Base-by-base conservation (phyloP, 2,329 filamentous ascomycete species). In the Orbilia javanica region DNA sequence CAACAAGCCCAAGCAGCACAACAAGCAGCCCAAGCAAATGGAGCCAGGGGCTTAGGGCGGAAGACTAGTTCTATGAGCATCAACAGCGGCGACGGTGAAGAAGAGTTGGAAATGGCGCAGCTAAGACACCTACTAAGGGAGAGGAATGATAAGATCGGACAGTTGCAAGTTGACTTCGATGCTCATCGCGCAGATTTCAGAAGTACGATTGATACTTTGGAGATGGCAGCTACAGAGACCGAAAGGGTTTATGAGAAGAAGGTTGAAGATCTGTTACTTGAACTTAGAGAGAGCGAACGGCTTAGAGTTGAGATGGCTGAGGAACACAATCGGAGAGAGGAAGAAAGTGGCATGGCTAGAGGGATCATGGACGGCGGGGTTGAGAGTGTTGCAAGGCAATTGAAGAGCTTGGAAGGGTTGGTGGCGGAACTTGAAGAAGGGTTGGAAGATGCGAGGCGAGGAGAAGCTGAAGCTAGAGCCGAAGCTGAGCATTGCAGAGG, bases 401-500 rank as follows among this genome's bases (percentile, higher is more conserved):
- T 99, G 68, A 97, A 97, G 85, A 94, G 97, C 84, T 87, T 99
- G 0, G 96, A 98, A 83, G 95, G 98, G 83, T 88, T 98, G 36
- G 96, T 99, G 1, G 95, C 97, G 81, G 96, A 99, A 84, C 89
- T 99, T 0, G 96, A 99, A 84, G 96, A 99, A 84, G 96, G 96
- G 0, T 87, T 99, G 0, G 96, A 99, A 85, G 96, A 99, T 85
- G 94, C 96, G 57, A 88, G 96, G 68, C 89, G 96, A 70, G 96
- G 96, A 5, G 96, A 99, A 85, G 95, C 95, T 8, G 96, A 99
- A 85, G 96, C 96, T 31, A 89, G 96, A 74, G 95, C 94, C 0
- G 96, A 99, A 83, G 95, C 97, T 2, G 96, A 99, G 83, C 98
- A 98, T 83, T 85, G 99, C 39, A 88, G 96, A 29, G 96, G 96